phyloP scores from a whole-genome alignment of 1,284 basidiomycete species.

The Leccinum pachyderme region DNA sequence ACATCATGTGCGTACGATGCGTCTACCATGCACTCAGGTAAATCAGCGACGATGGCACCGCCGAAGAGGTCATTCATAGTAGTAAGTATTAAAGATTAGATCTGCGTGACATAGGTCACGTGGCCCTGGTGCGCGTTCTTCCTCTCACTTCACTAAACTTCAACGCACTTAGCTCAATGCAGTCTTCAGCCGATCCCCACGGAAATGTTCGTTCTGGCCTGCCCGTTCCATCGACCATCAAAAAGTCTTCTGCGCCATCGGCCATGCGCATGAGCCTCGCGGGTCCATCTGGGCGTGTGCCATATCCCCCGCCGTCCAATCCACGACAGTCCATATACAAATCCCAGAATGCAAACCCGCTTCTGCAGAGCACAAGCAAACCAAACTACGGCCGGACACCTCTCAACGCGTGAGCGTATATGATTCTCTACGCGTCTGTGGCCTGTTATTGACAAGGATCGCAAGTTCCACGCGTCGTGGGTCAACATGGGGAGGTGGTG shows the following conservation, averaged over 20 bases:
- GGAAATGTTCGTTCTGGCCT: slow-evolving; percentile 54
- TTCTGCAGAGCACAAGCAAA: slow-evolving; percentile 69
- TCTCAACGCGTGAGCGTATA: slow-evolving; percentile 54
- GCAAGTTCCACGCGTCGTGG: slow-evolving; percentile 60
- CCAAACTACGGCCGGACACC: slow-evolving; percentile 73
- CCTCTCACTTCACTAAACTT: too few species aligned
- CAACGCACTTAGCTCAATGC: slow-evolving; percentile 39
- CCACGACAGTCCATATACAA: slow-evolving; percentile 65
- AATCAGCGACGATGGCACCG: slow-evolving; percentile 74
- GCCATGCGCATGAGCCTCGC: slow-evolving; percentile 65
- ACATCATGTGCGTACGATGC: slow-evolving; percentile 68
- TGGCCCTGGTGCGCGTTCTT: slow-evolving; percentile 8
- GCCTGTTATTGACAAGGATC: slow-evolving; percentile 7
- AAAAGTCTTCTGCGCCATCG: slow-evolving; percentile 45
- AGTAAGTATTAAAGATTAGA: background rate
- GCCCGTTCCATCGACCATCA: slow-evolving; percentile 61
- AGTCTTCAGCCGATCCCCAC: slow-evolving; percentile 49
- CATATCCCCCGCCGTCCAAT: slow-evolving; percentile 50
- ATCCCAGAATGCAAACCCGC: slow-evolving; percentile 62
- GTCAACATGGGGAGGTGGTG: slow-evolving; percentile 60
- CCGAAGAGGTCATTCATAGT: slow-evolving; percentile 50
- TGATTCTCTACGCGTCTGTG: slow-evolving; percentile 5
- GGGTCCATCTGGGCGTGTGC: slow-evolving; percentile 60
- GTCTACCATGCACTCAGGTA: slow-evolving; percentile 70
- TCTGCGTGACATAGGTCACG: slow-evolving; percentile 13